phyloP scores from a whole-genome alignment of 2,329 filamentous ascomycete species.

The Bretziella fagacearum region DNA sequence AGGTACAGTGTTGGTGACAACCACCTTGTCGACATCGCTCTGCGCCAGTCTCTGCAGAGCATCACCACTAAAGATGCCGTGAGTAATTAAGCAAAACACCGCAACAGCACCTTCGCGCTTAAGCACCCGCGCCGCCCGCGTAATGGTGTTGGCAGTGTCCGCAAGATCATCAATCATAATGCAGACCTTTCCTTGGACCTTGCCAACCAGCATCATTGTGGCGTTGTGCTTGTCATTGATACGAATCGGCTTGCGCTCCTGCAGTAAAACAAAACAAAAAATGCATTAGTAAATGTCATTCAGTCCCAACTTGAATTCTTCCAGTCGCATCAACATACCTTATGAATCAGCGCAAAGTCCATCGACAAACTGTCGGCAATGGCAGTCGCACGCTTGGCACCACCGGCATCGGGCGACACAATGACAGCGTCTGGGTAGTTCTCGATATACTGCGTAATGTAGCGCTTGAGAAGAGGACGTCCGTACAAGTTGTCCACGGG shows the following conservation, averaged over 20 bases:
- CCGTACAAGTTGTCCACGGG: constrained; percentile 96
- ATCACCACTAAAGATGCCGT: constrained; percentile 88
- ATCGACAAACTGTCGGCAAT: constrained; percentile 88
- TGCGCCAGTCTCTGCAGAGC: constrained; percentile 89
- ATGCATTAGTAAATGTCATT: background rate
- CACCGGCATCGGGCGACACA: constrained; percentile 89
- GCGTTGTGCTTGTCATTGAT: constrained; percentile 81
- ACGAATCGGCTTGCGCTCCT: constrained; percentile 79
- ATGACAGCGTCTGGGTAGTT: constrained; percentile 77
- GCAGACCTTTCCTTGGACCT: constrained; percentile 63
- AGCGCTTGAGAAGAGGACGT: constrained; percentile 52
- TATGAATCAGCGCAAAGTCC: constrained; percentile 96
- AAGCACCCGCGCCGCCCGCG: constrained; percentile 84
- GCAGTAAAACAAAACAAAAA: constrained; percentile 9
- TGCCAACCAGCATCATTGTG: constrained; percentile 88
- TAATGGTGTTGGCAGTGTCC: constrained; percentile 95
- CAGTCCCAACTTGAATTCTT: constrained; percentile 10
- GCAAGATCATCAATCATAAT: constrained; percentile 90
- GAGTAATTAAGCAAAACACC: constrained; percentile 84
- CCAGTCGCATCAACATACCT: constrained; percentile 39
- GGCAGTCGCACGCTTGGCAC: constrained; percentile 86
- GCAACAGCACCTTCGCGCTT: constrained; percentile 88
- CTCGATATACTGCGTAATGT: constrained; percentile 65
- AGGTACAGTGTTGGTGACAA: constrained; percentile 90
- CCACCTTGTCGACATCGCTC: constrained; percentile 78